Percentiles rank a stretch among this genome's conserved stretches.
phyloP scores from a whole-genome alignment of 1,284 basidiomycete species.

The Leccinum griseonigrum region DNA sequence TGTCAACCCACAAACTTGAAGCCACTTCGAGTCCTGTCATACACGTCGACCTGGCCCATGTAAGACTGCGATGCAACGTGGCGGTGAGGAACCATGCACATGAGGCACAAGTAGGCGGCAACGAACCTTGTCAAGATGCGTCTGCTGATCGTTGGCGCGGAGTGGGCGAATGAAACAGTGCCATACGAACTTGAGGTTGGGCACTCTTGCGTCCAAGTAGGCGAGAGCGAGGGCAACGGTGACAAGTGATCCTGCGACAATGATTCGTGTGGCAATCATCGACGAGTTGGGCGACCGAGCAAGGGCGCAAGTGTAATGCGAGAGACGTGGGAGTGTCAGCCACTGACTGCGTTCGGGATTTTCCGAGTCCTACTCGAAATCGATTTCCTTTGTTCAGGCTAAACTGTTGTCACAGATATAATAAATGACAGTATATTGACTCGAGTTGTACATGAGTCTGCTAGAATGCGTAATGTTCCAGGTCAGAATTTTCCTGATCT shows the following conservation, averaged over 20 bases:
- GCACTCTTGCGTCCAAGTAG: conserved; percentile 32
- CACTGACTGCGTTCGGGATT: too few relatives aligned
- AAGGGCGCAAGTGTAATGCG: too few relatives aligned
- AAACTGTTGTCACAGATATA: too few relatives aligned
- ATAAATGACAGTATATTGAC: too few relatives aligned
- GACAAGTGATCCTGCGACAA: conserved; percentile 25
- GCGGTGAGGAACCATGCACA: neutral
- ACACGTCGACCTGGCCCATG: conserved; percentile 66
- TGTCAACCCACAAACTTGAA: too few relatives aligned
- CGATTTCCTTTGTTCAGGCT: too few relatives aligned
- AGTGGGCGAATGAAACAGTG: conserved; percentile 47
- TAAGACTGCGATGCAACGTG: conserved; percentile 48
- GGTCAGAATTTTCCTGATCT: too few relatives aligned
- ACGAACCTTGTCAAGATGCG: conserved; percentile 43
- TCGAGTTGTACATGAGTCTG: too few relatives aligned
- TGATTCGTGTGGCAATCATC: conserved; percentile 25
- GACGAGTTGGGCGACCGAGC: too few relatives aligned
- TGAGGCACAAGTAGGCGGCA: neutral
- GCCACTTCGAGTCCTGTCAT: conserved; percentile 60
- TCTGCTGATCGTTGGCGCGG: conserved; percentile 38
- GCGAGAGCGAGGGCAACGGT: conserved; percentile 23
- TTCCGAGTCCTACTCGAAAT: too few relatives aligned
- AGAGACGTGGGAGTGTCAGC: too few relatives aligned
- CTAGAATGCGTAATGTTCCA: too few relatives aligned
- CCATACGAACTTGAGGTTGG: conserved; percentile 46